These are phyloP conservation scores for Barnettozyma populi DNA, from an alignment of 805 yeast species.

Conservation along the genomic window DNA sequence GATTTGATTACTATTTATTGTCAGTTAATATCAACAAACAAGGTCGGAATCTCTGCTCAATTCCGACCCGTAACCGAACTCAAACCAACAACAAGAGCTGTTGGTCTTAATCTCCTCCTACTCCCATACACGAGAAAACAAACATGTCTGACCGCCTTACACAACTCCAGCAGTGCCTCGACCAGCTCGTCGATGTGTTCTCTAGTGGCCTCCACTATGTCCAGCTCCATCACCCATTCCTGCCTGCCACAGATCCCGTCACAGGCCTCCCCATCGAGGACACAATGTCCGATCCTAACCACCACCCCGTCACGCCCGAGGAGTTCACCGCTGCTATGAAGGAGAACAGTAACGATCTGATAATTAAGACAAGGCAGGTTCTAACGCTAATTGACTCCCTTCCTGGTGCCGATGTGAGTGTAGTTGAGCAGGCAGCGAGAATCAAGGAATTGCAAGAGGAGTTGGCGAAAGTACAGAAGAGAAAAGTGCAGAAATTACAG, in stretches of 20 bases:
- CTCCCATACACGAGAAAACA: no score
- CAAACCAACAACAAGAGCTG: no score
- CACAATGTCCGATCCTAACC: slow-evolving; percentile 59
- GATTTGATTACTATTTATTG: no score
- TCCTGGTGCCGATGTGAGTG: slow-evolving; percentile 89
- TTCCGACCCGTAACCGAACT: no score
- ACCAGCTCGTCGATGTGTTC: slow-evolving; percentile 71
- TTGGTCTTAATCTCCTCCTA: no score
- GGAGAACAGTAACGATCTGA: slow-evolving; percentile 81
- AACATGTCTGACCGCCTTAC: slow-evolving; percentile 78
- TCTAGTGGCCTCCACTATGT: slow-evolving; percentile 74
- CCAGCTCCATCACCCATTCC: slow-evolving; percentile 67
- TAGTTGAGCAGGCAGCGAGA: slow-evolving; percentile 60
- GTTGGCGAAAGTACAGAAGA: slow-evolving; percentile 52
- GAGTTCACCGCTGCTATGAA: slow-evolving; percentile 43
- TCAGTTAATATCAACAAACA: not conserved
- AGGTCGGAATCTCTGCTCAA: not conserved
- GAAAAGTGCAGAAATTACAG: slow-evolving; percentile 49
- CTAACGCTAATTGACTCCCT: slow-evolving; percentile 78
- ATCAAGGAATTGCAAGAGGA: slow-evolving; percentile 61
- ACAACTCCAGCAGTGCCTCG: slow-evolving; percentile 84
- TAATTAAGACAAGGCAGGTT: slow-evolving; percentile 81
- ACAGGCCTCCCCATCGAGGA: slow-evolving; percentile 34
- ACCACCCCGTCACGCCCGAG: slow-evolving; percentile 43
- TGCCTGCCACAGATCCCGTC: slow-evolving; percentile 31